Conservation (phyloP, 106 monocot species). For the Acorus calamus region DNA sequence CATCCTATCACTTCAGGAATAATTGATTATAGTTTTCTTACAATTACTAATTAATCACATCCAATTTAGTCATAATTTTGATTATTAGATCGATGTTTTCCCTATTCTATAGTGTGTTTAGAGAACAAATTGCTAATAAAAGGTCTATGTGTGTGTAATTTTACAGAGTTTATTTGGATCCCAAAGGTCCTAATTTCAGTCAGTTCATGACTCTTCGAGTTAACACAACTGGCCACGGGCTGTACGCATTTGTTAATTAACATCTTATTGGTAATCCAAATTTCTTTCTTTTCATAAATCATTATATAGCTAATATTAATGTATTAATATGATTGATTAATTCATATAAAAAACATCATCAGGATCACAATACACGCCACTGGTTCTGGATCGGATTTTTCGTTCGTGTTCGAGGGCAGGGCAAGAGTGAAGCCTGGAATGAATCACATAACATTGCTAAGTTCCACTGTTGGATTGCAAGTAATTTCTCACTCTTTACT, state of each 20-base stretch:
- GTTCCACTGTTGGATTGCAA: constrained; percentile 16
- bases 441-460: constrained; percentile 16
- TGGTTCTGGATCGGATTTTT: neutral
- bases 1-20: too few species aligned
- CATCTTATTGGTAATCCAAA: constrained; percentile 35
- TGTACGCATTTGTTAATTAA: constrained; percentile 58
- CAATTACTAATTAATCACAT: too few species aligned
- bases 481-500: neutral
- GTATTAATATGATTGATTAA: neutral
- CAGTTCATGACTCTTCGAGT: constrained; percentile 32
- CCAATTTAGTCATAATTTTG: too few species aligned
- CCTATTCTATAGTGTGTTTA: too few species aligned
- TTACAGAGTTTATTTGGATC: too few species aligned
- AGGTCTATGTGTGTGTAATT: too few species aligned
- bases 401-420: neutral
- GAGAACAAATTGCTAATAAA: too few species aligned
- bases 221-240: constrained; percentile 38
- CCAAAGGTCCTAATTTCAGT: too few species aligned
- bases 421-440: constrained; percentile 7
- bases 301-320: too few species aligned
- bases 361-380: constrained; percentile 18
- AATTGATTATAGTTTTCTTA: too few species aligned
- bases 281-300: too few species aligned
- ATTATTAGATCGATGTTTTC: too few species aligned
- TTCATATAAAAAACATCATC: neutral